A percentile compares a stretch with the other conserved stretches of the same genome.
phyloP scores from a whole-genome alignment of 345 rosid genomes.

The Heritiera littoralis region DNA sequence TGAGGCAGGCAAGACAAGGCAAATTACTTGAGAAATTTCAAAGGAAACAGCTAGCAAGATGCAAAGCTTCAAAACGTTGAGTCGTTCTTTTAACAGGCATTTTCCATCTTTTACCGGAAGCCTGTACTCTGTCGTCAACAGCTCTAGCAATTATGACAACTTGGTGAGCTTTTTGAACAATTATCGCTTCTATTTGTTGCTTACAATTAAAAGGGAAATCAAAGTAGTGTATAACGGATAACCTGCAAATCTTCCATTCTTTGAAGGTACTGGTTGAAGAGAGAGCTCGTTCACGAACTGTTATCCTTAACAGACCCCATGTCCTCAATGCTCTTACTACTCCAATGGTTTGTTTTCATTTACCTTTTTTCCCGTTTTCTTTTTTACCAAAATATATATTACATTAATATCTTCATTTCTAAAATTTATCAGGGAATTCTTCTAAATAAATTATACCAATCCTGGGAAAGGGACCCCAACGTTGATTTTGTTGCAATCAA shows the following conservation, averaged over 20 bases:
- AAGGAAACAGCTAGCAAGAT: background rate
- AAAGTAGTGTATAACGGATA: background rate
- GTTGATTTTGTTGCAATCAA: conserved; percentile 27
- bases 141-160: background rate
- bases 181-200: background rate
- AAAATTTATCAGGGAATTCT: conserved; percentile 16
- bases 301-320: conserved; percentile 29
- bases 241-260: background rate
- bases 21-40: background rate
- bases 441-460: conserved; percentile 18
- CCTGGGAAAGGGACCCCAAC: conserved; percentile 28
- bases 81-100: background rate
- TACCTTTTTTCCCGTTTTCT: too few species aligned
- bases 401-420: background rate
- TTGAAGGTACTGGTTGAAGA: conserved; percentile 27
- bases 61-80: conserved; percentile 17
- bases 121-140: background rate
- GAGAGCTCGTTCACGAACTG: conserved; percentile 21
- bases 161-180: conserved; percentile 12
- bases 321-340: conserved; percentile 28
- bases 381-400: background rate
- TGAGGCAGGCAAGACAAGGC: background rate
- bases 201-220: background rate
- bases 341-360: conserved; percentile 9
- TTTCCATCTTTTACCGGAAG: conserved; percentile 5